Conservation (phyloP, 2,329 filamentous ascomycete genomes). For the Hirsutella thompsonii region DNA sequence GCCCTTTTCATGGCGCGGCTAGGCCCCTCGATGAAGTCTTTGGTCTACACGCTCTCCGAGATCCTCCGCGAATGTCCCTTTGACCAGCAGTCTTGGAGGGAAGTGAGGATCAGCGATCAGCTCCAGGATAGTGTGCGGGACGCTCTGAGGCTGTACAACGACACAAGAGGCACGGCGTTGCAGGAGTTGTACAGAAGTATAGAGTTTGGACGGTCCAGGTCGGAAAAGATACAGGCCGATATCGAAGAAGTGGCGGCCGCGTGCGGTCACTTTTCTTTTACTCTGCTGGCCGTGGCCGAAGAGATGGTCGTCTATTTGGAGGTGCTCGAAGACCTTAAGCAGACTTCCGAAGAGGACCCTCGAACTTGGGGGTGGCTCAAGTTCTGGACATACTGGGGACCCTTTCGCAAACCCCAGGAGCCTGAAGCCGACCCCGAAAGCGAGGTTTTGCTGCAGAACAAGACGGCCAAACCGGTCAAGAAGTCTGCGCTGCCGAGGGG, state of each 20-base stretch:
- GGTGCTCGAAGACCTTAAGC: constrained; percentile 74
- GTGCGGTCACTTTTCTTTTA: constrained; percentile 93
- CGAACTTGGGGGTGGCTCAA: constrained; percentile 76
- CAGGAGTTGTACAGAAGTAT: constrained; percentile 70
- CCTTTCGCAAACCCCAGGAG: not conserved
- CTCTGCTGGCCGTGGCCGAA: constrained; percentile 78
- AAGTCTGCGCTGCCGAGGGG: constrained; percentile 43
- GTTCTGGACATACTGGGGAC: constrained; percentile 46
- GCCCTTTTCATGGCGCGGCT: constrained; percentile 78
- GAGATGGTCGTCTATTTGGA: constrained; percentile 76
- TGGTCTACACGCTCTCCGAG: constrained; percentile 83
- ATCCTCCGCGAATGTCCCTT: constrained; percentile 84
- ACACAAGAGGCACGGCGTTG: constrained; percentile 63
- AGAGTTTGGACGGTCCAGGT: constrained; percentile 53
- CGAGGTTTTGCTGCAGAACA: constrained; percentile 25
- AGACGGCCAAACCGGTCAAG: constrained; percentile 30
- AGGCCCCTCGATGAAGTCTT: constrained; percentile 88
- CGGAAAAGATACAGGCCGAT: constrained; percentile 72
- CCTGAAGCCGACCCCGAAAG: constrained; percentile 26
- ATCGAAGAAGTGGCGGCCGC: constrained; percentile 97
- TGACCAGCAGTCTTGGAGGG: constrained; percentile 49
- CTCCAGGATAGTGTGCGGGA: constrained; percentile 70
- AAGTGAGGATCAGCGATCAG: constrained; percentile 64
- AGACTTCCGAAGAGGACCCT: constrained; percentile 46
- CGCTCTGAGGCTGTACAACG: constrained; percentile 68